These are phyloP conservation scores for Teunomyces gatunensis DNA, from an alignment of 805 yeast genomes.

Conservation along the genomic window DNA sequence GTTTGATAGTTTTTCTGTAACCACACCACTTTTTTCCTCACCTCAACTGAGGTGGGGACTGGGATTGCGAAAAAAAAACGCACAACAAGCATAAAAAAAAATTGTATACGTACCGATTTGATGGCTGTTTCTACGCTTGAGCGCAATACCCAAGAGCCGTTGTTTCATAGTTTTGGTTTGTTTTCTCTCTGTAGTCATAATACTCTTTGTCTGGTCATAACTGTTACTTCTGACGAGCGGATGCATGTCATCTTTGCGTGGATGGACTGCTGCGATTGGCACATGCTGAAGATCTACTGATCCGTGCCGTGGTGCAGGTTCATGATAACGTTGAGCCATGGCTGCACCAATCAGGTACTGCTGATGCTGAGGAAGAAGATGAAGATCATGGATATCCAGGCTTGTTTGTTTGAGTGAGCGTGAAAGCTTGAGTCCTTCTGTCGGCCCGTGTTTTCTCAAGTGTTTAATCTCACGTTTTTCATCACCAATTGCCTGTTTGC, in stretches of 20 bases:
- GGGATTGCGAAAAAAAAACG: not conserved
- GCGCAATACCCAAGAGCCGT: slow-evolving; percentile 12
- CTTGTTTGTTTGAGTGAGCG: slow-evolving; percentile 1
- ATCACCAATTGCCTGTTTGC: not conserved
- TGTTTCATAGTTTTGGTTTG: not conserved
- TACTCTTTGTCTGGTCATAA: slow-evolving; percentile 38
- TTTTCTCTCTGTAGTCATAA: slow-evolving; percentile 28
- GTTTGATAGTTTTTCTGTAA: not conserved
- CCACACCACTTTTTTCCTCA: not conserved
- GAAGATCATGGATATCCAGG: slow-evolving; percentile 3
- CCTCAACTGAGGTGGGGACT: not conserved
- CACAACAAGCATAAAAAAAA: slow-evolving; percentile 1
- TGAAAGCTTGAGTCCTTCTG: not conserved
- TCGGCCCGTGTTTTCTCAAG: not conserved
- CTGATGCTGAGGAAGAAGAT: not conserved
- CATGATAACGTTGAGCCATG: not conserved
- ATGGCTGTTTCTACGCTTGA: slow-evolving; percentile 20
- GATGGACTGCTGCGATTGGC: not conserved
- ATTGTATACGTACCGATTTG: slow-evolving; percentile 32
- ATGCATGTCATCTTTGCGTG: not conserved
- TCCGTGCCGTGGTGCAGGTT: not conserved
- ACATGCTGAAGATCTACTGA: not conserved
- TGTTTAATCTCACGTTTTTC: not conserved
- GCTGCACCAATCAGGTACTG: not conserved
- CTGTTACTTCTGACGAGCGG: slow-evolving; percentile 19